Conservation (phyloP, 441 rosid genomes). For the Populus hybrid region DNA sequence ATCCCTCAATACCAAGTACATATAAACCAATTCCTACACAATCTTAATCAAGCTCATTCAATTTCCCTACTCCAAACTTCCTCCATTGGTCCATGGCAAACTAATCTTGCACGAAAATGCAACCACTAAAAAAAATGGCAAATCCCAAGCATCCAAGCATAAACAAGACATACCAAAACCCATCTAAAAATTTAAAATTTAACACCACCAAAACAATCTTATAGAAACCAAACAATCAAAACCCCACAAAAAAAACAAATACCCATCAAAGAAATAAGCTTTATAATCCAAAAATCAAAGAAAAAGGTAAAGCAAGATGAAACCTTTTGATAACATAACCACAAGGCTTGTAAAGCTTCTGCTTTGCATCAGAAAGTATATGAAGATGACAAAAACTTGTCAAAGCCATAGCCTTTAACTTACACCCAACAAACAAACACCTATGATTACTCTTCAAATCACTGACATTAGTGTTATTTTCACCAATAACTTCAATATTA, state of each 20-base stretch:
- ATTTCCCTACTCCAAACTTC: not conserved
- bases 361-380: conserved; percentile 31
- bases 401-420: too few relatives aligned
- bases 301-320: conserved; percentile 3
- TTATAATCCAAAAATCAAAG: not conserved
- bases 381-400: too few relatives aligned
- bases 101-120: not conserved
- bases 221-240: not conserved
- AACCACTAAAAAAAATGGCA: not conserved
- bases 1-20: not conserved
- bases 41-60: not conserved
- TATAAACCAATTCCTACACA: not conserved
- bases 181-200: not conserved
- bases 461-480: conserved; percentile 18
- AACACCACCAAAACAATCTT: not conserved
- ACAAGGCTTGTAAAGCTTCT: conserved; percentile 87
- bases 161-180: not conserved
- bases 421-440: conserved; percentile 33
- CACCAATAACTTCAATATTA: conserved; percentile 32
- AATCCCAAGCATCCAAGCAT: not conserved
- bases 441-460: conserved; percentile 35
- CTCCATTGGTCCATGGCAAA: not conserved
- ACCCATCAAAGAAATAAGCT: not conserved
- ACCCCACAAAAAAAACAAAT: not conserved
- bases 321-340: conserved; percentile 74